Evolutionary conservation across 1,139 yeast genomes (phyloP), one percentile per base, ranked within the genome.

Genomic region (Lizanozyma gosingica): DNA sequence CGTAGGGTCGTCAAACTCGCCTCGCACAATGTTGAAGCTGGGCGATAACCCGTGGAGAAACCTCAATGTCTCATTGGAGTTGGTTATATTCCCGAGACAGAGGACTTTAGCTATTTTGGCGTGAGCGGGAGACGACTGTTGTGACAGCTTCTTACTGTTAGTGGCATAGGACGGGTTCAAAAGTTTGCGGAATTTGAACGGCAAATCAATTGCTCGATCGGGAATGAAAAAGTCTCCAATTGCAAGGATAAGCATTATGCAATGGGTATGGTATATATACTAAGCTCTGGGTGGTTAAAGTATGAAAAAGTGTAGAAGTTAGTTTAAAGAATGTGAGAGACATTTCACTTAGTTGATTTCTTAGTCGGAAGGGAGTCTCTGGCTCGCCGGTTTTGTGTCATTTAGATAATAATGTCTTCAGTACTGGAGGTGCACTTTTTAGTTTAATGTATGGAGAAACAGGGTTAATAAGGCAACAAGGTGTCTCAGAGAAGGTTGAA

Each of bases 221-320:
- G 98, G 97, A 29, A 92, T 82, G 58, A 81, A 87, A 14, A 92
- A 69, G 56, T 92, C 97, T 8, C 96, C 95, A 48, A 90, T 77
- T 6, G 94, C 94, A 38, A 92, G 71, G n/a, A 92, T 76, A 40
- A 92, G 69, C 97, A 88, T 88, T 38, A 18, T 37, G 33, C 14
- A 27, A 9, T 27, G 14, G 8, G 32, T 27, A 27, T 27, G n/a
- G n/a, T n/a, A n/a, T n/a, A n/a, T n/a, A n/a, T n/a, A n/a, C n/a
- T n/a, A n/a, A n/a, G n/a, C n/a, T n/a, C n/a, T n/a, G n/a, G n/a
- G n/a, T n/a, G n/a, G n/a, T n/a, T n/a, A n/a, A n/a, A n/a, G n/a
- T n/a, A n/a, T n/a, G n/a, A n/a, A n/a, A n/a, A n/a, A n/a, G n/a
- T n/a, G n/a, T n/a, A n/a, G n/a, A n/a, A n/a, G n/a, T n/a, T n/a